phyloP scores from a whole-genome alignment of 176 grass and related monocot species.

The Hordeum vulgare region DNA sequence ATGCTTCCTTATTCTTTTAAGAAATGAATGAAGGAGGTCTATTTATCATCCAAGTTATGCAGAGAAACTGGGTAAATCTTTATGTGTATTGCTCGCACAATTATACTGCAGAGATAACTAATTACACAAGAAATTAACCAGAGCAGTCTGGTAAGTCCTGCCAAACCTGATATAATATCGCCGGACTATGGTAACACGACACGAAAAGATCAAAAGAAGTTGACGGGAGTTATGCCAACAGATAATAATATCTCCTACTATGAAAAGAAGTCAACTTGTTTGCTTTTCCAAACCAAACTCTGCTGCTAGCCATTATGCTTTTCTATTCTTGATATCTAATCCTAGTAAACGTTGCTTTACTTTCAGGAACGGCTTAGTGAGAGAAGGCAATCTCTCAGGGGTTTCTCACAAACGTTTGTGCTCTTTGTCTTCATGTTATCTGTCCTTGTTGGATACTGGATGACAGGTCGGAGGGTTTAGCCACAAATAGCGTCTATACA shows the following conservation, averaged over 20 bases:
- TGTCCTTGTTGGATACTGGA: conserved; percentile 46
- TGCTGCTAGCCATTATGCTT: not conserved
- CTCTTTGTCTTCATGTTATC: conserved; percentile 37
- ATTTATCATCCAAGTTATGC: not conserved
- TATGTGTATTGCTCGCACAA: not conserved
- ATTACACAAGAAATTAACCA: not conserved
- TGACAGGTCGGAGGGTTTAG: conserved; percentile 28
- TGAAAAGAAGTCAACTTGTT: not conserved
- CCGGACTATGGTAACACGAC: not conserved
- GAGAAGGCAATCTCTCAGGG: conserved; percentile 4
- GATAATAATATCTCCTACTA: not conserved
- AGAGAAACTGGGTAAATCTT: not conserved
- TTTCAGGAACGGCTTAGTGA: conserved; percentile 50
- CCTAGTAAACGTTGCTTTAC: not conserved
- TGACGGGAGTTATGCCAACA: not conserved
- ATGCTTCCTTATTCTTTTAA: not conserved
- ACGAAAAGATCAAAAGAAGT: not conserved
- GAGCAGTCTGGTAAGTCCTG: not conserved
- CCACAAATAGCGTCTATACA: not conserved
- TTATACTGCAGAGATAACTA: not conserved
- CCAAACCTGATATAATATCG: not conserved
- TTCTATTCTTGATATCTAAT: conserved; percentile 9
- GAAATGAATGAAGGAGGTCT: not conserved
- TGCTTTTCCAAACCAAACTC: not conserved
- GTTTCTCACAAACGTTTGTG: conserved; percentile 46